Evolutionary conservation across 2,329 filamentous ascomycete genomes (phyloP).

Genomic region (Alternaria novae-zelandiae): DNA sequence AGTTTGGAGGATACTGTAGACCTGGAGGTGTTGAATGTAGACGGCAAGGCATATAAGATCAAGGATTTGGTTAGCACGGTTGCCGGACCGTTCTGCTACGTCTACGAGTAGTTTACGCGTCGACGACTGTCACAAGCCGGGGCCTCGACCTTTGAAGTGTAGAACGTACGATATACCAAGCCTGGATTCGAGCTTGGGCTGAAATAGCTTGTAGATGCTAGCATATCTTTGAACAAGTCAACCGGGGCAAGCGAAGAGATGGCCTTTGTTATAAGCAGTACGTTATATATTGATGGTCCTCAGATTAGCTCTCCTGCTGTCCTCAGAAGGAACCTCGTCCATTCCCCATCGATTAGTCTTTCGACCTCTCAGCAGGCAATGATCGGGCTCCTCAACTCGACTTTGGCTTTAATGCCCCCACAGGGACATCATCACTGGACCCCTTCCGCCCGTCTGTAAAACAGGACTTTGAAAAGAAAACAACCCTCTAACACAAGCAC

Average conservation of each 20-base stretch:
- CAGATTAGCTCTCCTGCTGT: constrained; percentile 47
- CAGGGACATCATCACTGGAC: constrained; percentile 45
- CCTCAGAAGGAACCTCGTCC: constrained; percentile 38
- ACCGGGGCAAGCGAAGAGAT: background rate
- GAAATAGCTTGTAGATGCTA: background rate
- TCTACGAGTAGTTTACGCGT: constrained; percentile 43
- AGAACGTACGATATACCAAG: background rate
- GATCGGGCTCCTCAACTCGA: constrained; percentile 37
- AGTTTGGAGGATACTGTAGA: constrained; percentile 46
- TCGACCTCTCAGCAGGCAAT: constrained; percentile 18
- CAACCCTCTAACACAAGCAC: constrained; percentile 15
- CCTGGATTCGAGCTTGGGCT: background rate
- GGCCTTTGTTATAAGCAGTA: background rate
- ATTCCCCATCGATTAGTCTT: constrained; percentile 15
- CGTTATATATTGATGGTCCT: constrained; percentile 29
- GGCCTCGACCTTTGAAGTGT: background rate
- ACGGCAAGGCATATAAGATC: constrained; percentile 48
- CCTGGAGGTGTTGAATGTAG: constrained; percentile 46
- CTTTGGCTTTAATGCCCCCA: constrained; percentile 45
- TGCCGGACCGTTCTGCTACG: constrained; percentile 57
- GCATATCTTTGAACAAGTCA: background rate
- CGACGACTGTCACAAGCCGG: background rate
- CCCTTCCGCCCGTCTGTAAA: constrained; percentile 23
- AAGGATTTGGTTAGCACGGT: constrained; percentile 55
- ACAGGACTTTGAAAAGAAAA: constrained; percentile 13